phyloP scores from a whole-genome alignment of 148 eudicot species.

The Oxyria digyna region DNA sequence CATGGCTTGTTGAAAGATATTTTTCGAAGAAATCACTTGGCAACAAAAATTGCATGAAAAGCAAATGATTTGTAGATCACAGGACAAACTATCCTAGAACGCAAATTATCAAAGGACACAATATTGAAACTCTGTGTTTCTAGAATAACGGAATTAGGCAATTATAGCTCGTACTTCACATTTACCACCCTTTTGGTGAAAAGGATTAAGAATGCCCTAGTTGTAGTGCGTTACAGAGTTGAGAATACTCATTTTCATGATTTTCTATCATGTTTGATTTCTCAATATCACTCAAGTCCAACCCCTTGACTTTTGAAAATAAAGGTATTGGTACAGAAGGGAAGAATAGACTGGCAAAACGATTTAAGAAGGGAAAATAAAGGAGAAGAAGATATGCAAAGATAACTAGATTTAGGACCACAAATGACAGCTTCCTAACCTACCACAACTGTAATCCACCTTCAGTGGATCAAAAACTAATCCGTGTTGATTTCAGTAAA shows the following conservation, averaged over 20 bases:
- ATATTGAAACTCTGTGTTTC: background rate
- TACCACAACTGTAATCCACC: slow-evolving; percentile 2
- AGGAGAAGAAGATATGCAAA: too few species aligned
- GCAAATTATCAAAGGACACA: background rate
- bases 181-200: background rate
- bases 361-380: background rate
- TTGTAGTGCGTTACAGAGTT: background rate
- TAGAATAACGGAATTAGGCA: background rate
- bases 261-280: background rate
- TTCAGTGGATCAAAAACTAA: slow-evolving; percentile 4
- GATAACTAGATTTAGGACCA: slow-evolving; percentile 3
- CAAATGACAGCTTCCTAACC: slow-evolving; percentile 1
- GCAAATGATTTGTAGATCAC: background rate
- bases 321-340: background rate
- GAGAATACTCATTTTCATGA: background rate
- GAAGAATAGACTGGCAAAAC: background rate
- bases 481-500: background rate
- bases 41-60: background rate
- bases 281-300: background rate
- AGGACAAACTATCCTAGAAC: too few species aligned
- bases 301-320: slow-evolving; percentile 1
- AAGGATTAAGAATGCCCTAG: background rate
- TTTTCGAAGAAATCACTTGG: background rate
- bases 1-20: background rate
- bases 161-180: background rate